Evolutionary conservation across 805 yeast species (phyloP), one percentile per base, ranked within the genome.

Genomic region (Limtongozyma cylindracea): DNA sequence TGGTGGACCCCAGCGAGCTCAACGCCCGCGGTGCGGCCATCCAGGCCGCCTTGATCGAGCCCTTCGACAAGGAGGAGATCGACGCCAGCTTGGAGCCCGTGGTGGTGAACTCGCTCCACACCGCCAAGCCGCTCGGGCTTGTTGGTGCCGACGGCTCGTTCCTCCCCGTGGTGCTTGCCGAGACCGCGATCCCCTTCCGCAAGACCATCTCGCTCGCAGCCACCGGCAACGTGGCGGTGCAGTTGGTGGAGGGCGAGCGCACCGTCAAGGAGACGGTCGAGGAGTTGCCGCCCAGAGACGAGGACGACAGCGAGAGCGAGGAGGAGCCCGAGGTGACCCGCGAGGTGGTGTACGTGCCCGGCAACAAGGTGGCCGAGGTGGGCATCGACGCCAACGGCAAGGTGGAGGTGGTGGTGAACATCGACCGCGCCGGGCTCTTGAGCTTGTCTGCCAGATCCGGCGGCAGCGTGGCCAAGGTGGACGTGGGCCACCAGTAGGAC

Each of bases 1-100:
- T 88, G 25, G 42, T 68, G 29, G 64, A 76, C 49, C 95, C 98
- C 28, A 69, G 76, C 39, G 96, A 88, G 54, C 58, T 80, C 38
- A 56, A 72, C 31, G 69, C 91, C 31, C 70, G 91, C 40, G 98
- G 98, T 50, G 91, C 94, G 27, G 94, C 96, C 30, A 61, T 84
- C 43, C 96, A 88, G 59, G 98, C 94, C 23, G 66, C 91, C 18
- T 56, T 84, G 37, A 53, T 72, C 30, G 84, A 72, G 37, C 54
- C 65, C 26, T 91, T 77, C 37, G 88, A 71, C 38, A 78, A 62
- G 23, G 91, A 74, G 29, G 88, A 78, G 47, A 54, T 70, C 35
- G 52, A 57, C 21, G 91, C 78, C 49, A 69, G 88, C 26, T 53
- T 68, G 34, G 73, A 74, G 47, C 88, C 91, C 15, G 63, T 74